Evolutionary conservation across 148 eudicot genomes (phyloP).

Genomic region (Pharnaceum exiguum): DNA sequence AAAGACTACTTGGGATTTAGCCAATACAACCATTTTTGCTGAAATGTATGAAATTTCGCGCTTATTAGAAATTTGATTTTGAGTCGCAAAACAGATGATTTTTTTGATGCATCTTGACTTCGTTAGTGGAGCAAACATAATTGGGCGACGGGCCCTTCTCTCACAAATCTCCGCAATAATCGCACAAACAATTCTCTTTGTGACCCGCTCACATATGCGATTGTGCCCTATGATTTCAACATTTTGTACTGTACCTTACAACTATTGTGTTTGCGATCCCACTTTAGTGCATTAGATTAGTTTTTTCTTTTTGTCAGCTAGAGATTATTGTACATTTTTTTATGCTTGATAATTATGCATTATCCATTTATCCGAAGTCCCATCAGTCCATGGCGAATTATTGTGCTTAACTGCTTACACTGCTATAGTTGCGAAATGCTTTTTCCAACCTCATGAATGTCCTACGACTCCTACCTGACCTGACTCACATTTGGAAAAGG

Average conservation of each 20-base stretch:
- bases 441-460: too few species aligned
- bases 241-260: background rate
- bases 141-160: background rate
- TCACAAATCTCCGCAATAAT: background rate
- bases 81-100: background rate
- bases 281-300: background rate
- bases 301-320: background rate
- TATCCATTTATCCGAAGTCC: too few species aligned
- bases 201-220: constrained; percentile 6
- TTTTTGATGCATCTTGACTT: too few species aligned
- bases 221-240: constrained; percentile 12
- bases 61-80: background rate
- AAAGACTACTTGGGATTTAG: background rate
- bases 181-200: constrained; percentile 1
- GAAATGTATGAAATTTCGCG: constrained; percentile 3
- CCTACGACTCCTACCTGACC: too few species aligned
- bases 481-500: too few species aligned
- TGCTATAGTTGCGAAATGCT: too few species aligned
- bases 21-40: background rate
- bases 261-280: constrained; percentile 16
- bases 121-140: background rate
- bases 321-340: too few species aligned
- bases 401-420: too few species aligned
- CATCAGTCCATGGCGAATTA: too few species aligned
- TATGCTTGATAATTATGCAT: too few species aligned